Base-by-base conservation (phyloP, 257 asterid genomes). In the Misopates orontium region DNA sequence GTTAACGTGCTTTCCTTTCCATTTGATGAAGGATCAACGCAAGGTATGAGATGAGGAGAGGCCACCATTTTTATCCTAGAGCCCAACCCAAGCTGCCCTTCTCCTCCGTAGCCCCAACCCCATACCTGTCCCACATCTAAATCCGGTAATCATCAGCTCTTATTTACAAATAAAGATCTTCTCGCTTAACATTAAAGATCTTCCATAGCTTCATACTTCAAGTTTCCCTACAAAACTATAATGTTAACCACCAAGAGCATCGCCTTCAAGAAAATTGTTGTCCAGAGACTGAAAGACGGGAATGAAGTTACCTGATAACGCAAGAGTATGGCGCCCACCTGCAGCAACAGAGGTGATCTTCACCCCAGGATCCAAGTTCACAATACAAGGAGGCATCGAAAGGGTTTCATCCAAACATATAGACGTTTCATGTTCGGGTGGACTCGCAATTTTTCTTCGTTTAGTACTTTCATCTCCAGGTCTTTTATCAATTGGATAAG, bases 51-150 rank as follows among this genome's bases (percentile, higher is more conserved):
- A 78, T 88, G 96, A 76, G 96, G 96, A 31, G 95, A 78, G 24
- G 95, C 89, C 89, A 86, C 96, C 71, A 70, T 64, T 79, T 84
- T 86, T 68, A 84, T 79, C 73, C 85, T 78, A 69, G 90, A 75
- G 55, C 95, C 96, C 82, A 86, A 73, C 68, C 96, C 96, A 40
- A 88, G 95, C 72, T 88, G 95, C 62, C 96, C 95, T 76, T 88
- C 96, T 53, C 96, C 96, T 75, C 96, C 95, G 57, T 86, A 88
- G 89, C 91, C 96, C 96, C 96, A 88, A 82, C 91, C 96, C 91
- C 96, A 88, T 40, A 88, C 91, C 89, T 82, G 96, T 84, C 96
- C 96, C 69, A 77, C 85, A 86, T 88, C 96, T 86, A 82, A 70
- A 86, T 80, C 80, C 80, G 77, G 82, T 54, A 80, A 86, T 80